Base-by-base conservation (phyloP, 1,284 basidiomycete genomes). In the Psilocybe mexicana region DNA sequence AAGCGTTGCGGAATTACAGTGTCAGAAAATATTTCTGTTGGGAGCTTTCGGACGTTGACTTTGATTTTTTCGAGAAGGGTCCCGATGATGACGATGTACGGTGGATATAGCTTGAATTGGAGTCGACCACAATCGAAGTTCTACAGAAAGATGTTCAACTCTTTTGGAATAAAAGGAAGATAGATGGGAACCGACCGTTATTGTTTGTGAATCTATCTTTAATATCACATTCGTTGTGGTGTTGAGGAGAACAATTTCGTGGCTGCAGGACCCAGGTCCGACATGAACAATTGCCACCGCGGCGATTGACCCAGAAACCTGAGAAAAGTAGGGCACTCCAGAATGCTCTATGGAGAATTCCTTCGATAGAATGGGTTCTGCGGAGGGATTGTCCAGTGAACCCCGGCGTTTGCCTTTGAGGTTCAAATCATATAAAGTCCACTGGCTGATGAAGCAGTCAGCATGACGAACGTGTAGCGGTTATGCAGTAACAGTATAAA, bases 81-180 rank as follows among this genome's bases (percentile, higher is more conserved):
- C n/a, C 62, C 64, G 11, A 52, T 57, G 30, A 64, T 57, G 23
- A 64, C 57, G 33, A 63, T 58, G 35, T 46, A 53, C 33, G 52
- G 46, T 5, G 61, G 56, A 51, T 60, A 63, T n/a, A 65, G 46
- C 43, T 61, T 65, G 50, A 63, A 63, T 43, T 57, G 62, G 55
- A 63, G 52, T 25, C 61, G 54, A 33, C 62, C 59, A 35, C 46
- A 50, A 6, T 63, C 64, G 40, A 65, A 63, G 26, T 30, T 56
- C 64, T 65, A 36, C 8, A 23, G 12, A 14, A 47, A 50, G 47
- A 36, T 53, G 3, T 35, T 35, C 10, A 43, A 38, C n/a, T 5
- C 43, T 40, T 6, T 4, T 43, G 4, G 25, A 36, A 43, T 38
- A 28, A 40, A 47, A 18, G 18, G 18, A 18, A 18, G 18, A 35